phyloP scores from a whole-genome alignment of 2,329 filamentous ascomycete species.

The Nothophaeocryptopus gaeumannii region DNA sequence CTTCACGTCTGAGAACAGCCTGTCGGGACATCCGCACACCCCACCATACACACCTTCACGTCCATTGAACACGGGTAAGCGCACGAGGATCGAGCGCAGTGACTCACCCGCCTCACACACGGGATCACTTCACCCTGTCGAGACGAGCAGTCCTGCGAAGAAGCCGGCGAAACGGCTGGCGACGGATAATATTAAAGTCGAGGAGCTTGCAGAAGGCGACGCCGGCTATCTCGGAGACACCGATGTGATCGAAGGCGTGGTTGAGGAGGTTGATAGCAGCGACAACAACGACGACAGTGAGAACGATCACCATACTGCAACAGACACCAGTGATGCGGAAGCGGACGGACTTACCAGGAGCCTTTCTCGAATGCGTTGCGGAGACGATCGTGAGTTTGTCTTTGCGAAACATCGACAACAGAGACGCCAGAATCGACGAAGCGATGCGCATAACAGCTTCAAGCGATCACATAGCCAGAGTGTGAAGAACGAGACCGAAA shows the following conservation, averaged over 20 bases:
- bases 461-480: constrained; percentile 49
- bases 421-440: constrained; percentile 43
- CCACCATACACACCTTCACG: constrained; percentile 31
- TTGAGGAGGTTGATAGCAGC: constrained; percentile 28
- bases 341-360: constrained; percentile 18
- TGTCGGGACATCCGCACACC: constrained; percentile 27
- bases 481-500: constrained; percentile 44
- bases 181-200: constrained; percentile 39
- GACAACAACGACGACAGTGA: constrained; percentile 29
- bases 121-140: constrained; percentile 36
- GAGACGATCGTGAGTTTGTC: constrained; percentile 22
- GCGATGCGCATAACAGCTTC: constrained; percentile 35
- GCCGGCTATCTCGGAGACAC: constrained; percentile 41
- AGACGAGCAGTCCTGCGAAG: constrained; percentile 34
- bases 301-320: constrained; percentile 23
- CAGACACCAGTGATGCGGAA: constrained; percentile 27
- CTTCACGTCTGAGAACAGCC: constrained; percentile 25
- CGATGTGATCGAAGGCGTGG: constrained; percentile 45
- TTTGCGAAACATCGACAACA: constrained; percentile 23
- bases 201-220: constrained; percentile 41
- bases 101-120: constrained; percentile 34
- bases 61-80: constrained; percentile 17
- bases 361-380: constrained; percentile 25
- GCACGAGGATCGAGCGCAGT: constrained; percentile 25
- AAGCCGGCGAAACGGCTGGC: constrained; percentile 25